Base-by-base conservation (phyloP, 371 early-diverging fungal genomes). In the Cladochytrium tenue region DNA sequence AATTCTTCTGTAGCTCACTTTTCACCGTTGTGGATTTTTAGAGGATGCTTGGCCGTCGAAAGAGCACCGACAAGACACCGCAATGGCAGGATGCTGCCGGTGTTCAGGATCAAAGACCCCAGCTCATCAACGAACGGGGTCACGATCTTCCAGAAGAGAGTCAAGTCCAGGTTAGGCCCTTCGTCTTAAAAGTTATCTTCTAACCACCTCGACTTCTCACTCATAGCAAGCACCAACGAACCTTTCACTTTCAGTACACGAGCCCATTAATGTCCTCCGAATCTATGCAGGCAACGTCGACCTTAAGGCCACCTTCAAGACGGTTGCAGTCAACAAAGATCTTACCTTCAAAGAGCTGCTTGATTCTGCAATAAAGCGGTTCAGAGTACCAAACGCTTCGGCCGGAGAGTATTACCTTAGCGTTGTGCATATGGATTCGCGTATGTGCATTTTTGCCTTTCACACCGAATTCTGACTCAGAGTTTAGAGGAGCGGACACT, bases 271-370 rank as follows among this genome's bases (percentile, higher is more conserved):
- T 53, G 80, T 82, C n/a, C 62, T 80, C 7, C 72, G 83, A 32
- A 75, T 82, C 3, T 82, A 74, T 56, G 78, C 80, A 28, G 83
- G 83, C 27, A 82, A 82, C 59, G 76, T 79, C 7, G 76, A 78
- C 58, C 64, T 82, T 32, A 76, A 79, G 36, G 79, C 83, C 20
- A 82, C 78, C 1, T 82, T 79, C 69, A 82, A 82, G 60, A 68
- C 76, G 2, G 76, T 82, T 26, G 70, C 72, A 0, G 58, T 79
- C 32, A 75, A 64, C 7, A 65, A 77, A 31, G 62, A 70, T 17
- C 69, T 76, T 59, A 75, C 66, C 13, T 72, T 74, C 1, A 58
- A 28, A 17, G 71, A 76, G n/a, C 63, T 80, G 0, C 58, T 80
- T 28, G 70, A 63, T 10, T 35, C 51, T 3, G 64, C 81, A 2